Evolutionary conservation across 176 grass and related monocot species (phyloP), one percentile per base, ranked within the genome.

Genomic region (Zea luxurians): DNA sequence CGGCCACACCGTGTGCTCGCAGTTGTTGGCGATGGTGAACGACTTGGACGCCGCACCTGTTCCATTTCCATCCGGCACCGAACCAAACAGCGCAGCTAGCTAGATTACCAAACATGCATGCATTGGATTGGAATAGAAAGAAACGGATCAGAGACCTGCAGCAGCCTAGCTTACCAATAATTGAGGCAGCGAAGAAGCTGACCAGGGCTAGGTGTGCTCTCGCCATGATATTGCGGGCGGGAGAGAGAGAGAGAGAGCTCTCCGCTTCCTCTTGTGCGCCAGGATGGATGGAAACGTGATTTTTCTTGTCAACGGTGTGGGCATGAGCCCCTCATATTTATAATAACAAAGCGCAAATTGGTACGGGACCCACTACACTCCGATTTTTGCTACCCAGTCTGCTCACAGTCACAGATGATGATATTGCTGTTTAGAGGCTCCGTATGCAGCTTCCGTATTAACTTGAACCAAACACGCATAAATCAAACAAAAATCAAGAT

Each of bases 1-100:
- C 1, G 90, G 90, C 90, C 90, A 93, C 42, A 93, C 84, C 18
- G 87, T 87, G 71, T 93, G 65, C 37, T 27, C 71, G 64, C 90
- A 93, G 65, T 93, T 87, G 77, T 93, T 93, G 17, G 47, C 64
- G 15, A 93, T 48, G 7, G 73, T 89, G 47, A 89, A 89, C 44
- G 76, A 37, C 10, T 37, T 64, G 8, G 75, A 65, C 43, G 0
- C 17, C 53, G 53, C 53, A 57, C 53, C 53, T 57, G 53, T 8
- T 55, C 53, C 53, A 55, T 50, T 16, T 4, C 5, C 41, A 8
- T 8, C 49, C 49, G 5, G 11, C 48, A 49, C 11, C 47, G 27
- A 27, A 48, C 0, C 38, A 4, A 40, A 2, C 4, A 12, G 46
- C 47, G 47, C 10, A 13, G 47, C 47, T 44, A 0, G 43, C 43